Evolutionary conservation across 257 asterid genomes (phyloP), one percentile per base, ranked within the genome.

Genomic region (Nicotiana paniculata): DNA sequence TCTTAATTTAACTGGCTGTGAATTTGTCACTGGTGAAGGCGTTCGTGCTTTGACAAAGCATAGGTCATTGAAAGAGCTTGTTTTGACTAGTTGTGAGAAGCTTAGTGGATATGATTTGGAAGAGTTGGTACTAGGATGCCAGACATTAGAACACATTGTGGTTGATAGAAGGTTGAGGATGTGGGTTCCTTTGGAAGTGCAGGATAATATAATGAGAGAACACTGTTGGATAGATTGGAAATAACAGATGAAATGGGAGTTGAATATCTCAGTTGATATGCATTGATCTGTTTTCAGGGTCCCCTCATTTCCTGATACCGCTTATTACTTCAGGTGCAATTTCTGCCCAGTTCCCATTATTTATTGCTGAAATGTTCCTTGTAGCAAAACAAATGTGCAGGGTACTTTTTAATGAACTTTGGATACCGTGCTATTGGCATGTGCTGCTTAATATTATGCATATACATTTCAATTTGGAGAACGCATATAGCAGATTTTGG

Each of bases 1-100:
- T 58, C 83, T 87, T 26, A 61, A 87, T 59, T 66, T 87, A 54
- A 76, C 82, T 11, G 86, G 88, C 9, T 87, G 90, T 48, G 82
- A 69, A 62, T 76, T 59, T 74, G 74, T 85, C 7, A 58, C 85
- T 9, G 76, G 81, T 3, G 30, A 81, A 53, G 86, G 85, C 9
- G 24, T 87, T 24, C 69, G 83, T 30, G 81, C 90, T 32, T 81
- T 87, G 17, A 72, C 76, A 5, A 66, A 82, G 37, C 86, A 82
- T 62, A 59, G 77, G 62, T 80, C 82, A 2, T 62, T 87, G 61
- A 57, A 57, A 51, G 79, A 76, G 84, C 88, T 87, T 15, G 21
- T 82, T 37, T 87, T 85, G 85, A 48, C 26, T 21, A 5, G 51
- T 63, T 59, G 72, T 39, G 75, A 82, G 4, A 65, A 51, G 48